phyloP scores from a whole-genome alignment of 1,284 basidiomycete genomes.

The Cerrena zonata region DNA sequence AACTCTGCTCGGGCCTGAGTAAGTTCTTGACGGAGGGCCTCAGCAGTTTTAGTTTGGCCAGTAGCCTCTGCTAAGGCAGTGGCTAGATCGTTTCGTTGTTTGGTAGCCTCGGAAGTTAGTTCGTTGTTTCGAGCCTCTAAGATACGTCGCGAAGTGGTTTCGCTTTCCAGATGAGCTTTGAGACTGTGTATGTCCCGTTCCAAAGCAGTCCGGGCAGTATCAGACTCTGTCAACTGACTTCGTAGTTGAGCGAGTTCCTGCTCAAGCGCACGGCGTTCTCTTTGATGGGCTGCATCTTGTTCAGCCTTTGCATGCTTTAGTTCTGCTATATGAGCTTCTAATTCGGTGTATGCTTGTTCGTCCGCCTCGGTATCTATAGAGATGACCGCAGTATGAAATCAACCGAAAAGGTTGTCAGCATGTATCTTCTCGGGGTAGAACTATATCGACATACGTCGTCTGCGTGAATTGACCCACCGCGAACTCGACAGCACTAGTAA shows the following conservation, averaged over 20 bases:
- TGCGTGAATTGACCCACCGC: constrained; percentile 55
- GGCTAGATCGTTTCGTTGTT: constrained; percentile 53
- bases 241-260: constrained; percentile 52
- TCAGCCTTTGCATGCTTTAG: constrained; percentile 48
- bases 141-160: constrained; percentile 49
- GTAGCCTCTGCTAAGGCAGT: constrained; percentile 65
- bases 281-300: constrained; percentile 48
- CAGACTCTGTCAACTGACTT: constrained; percentile 34
- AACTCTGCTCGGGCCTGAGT: constrained; percentile 56
- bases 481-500: constrained; percentile 66
- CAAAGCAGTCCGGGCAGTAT: constrained; percentile 38
- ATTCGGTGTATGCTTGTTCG: constrained; percentile 63
- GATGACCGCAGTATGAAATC: too few relatives aligned
- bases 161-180: constrained; percentile 58
- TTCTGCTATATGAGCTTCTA: constrained; percentile 56
- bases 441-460: constrained; percentile 51
- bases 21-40: constrained; percentile 67
- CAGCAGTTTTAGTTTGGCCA: constrained; percentile 56
- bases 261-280: constrained; percentile 48
- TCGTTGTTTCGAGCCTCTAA: constrained; percentile 66
- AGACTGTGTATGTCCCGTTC: constrained; percentile 63
- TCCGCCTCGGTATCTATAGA: constrained; percentile 58
- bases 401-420: too few relatives aligned
- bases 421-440: not conserved
- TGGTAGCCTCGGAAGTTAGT: constrained; percentile 53